A percentile compares a stretch with the other conserved stretches of the same genome.
phyloP scores from a whole-genome alignment of 1,139 yeast genomes.

The Arxiozyma slooffiae region DNA sequence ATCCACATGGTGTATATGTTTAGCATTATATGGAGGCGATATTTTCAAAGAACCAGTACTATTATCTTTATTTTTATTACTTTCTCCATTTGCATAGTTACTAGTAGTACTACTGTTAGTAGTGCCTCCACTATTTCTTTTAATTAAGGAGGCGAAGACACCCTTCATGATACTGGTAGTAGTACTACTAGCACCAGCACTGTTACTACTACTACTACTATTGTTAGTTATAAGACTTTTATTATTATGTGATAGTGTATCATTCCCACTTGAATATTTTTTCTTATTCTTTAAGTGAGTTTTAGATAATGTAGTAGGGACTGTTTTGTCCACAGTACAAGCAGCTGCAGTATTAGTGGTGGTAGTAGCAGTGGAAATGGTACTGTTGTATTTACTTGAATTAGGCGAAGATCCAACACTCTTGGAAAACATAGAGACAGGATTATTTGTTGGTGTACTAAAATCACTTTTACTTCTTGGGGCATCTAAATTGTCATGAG shows the following conservation, averaged over 20 bases:
- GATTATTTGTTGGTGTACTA: background rate
- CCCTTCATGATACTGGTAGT: conserved; percentile 34
- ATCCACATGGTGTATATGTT: conserved; percentile 90
- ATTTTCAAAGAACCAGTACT: conserved; percentile 9
- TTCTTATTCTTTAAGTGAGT: background rate
- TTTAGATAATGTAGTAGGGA: background rate
- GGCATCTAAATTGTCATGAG: background rate
- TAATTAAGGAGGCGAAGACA: conserved; percentile 41
- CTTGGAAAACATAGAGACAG: background rate
- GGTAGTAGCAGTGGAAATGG: too few relatives aligned
- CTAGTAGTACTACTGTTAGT: conserved; percentile 14
- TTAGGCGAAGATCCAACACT: conserved; percentile 2
- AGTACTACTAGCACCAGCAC: conserved; percentile 20
- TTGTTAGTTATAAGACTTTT: conserved; percentile 1
- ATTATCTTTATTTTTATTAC: conserved; percentile 1
- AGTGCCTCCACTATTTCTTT: conserved; percentile 21
- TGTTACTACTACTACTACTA: background rate
- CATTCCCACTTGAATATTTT: conserved; percentile 1
- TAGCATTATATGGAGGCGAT: conserved; percentile 63
- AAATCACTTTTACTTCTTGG: conserved; percentile 1
- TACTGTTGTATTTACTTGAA: too few relatives aligned
- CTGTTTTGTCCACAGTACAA: background rate
- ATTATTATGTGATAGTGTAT: conserved; percentile 15
- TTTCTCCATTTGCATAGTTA: background rate
- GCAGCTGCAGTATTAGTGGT: too few relatives aligned